Evolutionary conservation across 306 rosid species (phyloP), one percentile per base, ranked within the genome.

Genomic region (Gleditsia sinensis): DNA sequence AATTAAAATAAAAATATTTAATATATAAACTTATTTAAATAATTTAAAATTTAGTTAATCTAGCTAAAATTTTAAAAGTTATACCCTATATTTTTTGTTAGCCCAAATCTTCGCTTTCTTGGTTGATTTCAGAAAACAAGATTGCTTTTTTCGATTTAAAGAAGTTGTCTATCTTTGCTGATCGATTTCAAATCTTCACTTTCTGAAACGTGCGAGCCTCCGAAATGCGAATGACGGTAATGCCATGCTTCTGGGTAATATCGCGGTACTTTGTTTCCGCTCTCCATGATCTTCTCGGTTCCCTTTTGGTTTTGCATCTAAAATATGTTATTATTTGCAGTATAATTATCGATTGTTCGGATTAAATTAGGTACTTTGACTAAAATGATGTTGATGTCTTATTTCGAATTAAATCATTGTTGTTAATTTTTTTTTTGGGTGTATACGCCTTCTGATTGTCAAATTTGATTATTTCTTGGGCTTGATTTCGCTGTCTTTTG

Each of bases 281-380:
- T 65, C 32, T 13, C 2, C 39, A 42, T 76, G 21, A 64, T 58
- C 1, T 72, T 34, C 0, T 56, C 28, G 54, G 32, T 39, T 68
- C 56, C n/a, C 9, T 66, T 66, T 32, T 83, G 78, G 85, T n/a
- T n/a, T n/a, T n/a, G n/a, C n/a, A 85, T 88, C 85, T 39, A 66
- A 59, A 69, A 51, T 45, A 45, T 62, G 40, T 61, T 67, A 19
- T 42, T 58, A 34, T 69, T 53, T 32, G 20, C 51, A 39, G 34
- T 39, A 30, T 24, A 54, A 19, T 79, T 13, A 19, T 69, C 32
- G 36, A 21, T 28, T 54, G 17, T 23, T 28, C 10, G 17, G 11
- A n/a, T 75, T 40, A 40, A 43, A 39, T 17, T 24, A 51, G 7
- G 23, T 17, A 19, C 32, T 62, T 55, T 61, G 9, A 50, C 17